Evolutionary conservation across 2,329 filamentous ascomycete species (phyloP).

Genomic region (Sporothrix mexicana): DNA sequence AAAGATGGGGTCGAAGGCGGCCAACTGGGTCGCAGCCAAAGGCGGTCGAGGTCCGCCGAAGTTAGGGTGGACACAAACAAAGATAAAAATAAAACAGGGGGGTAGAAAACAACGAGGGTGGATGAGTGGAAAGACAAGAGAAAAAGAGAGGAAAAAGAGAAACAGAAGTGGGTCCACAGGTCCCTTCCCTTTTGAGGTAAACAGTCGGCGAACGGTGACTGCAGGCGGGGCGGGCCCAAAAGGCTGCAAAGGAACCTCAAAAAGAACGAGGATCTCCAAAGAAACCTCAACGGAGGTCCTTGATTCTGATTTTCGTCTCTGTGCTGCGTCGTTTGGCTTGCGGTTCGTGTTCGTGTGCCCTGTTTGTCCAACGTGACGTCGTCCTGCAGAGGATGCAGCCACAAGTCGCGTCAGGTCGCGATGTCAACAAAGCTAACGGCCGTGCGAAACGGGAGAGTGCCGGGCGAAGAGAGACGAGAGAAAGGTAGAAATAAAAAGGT

Average conservation of each 20-base stretch:
- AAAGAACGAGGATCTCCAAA: neutral
- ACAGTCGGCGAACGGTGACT: slow-evolving; percentile 21
- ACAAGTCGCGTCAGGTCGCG: slow-evolving; percentile 18
- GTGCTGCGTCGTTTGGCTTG: slow-evolving; percentile 2
- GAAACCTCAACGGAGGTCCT: neutral
- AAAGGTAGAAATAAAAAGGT: neutral
- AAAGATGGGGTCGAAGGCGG: slow-evolving; percentile 25
- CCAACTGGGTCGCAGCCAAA: slow-evolving; percentile 30
- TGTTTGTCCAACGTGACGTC: slow-evolving; percentile 21
- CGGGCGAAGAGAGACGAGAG: no score
- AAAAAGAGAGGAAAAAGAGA: slow-evolving; percentile 9
- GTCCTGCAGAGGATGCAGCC: neutral
- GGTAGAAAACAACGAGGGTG: slow-evolving; percentile 6
- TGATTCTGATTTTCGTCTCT: neutral
- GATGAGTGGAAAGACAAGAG: neutral
- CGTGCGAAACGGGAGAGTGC: neutral
- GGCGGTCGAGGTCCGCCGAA: slow-evolving; percentile 16
- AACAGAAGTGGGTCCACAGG: slow-evolving; percentile 24
- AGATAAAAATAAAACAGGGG: slow-evolving; percentile 30
- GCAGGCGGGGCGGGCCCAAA: neutral
- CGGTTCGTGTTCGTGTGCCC: neutral
- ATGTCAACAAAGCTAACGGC: slow-evolving; percentile 28
- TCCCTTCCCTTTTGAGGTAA: slow-evolving; percentile 24
- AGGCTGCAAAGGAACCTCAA: neutral
- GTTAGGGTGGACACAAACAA: slow-evolving; percentile 21